Evolutionary conservation across 2,329 filamentous ascomycete species (phyloP), one percentile per base, ranked within the genome.

Genomic region (Aplosporella prunicola): DNA sequence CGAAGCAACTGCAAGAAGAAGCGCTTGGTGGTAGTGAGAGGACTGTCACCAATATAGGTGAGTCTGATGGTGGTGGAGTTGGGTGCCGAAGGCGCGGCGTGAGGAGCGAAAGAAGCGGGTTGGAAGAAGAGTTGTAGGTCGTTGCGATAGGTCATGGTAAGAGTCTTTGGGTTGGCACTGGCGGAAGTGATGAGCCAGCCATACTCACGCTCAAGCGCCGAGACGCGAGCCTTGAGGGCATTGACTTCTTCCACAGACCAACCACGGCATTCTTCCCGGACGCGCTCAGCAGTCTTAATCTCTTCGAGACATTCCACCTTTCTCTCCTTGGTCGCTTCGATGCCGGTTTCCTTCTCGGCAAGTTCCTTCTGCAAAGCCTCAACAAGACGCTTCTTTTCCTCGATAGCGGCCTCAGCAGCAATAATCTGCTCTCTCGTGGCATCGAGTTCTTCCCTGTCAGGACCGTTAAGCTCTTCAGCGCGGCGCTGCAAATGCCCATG

Each of bases 201-300:
- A 50, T 79, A 67, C 38, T 72, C 59, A 42, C 70, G 69, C 55
- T 88, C 82, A 15, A 89, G 65, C 0, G 64, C 63, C 26, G 78
- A 70, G 27, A 83, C 78, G 43, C 73, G 76, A 30, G 64, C 81
- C 71, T 88, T 87, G n/a, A 93, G 67, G 25, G 68, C 66, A 45
- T 73, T 73, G 45, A 96, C 84, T 60, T 96, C 91, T 18, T 72
- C 78, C 35, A 80, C 76, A 40, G 80, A 89, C 80, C 88, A 95
- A 25, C 89, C 88, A 36, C 88, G 78, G 55, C 82, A 93, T 51
- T 93, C 83, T 56, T 95, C 87, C 44, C 83, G 76, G 17, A 93
- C 69, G 45, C 78, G 79, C 57, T 95, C 87, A 0, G 88, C 84
- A 50, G 86, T 80, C 41, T 76, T 72, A 41, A 93, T 95, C 32